Percentiles rank a stretch among this genome's conserved stretches.
phyloP scores from a whole-genome alignment of 192 early-diverging fungal species.

The Linnemannia exigua region DNA sequence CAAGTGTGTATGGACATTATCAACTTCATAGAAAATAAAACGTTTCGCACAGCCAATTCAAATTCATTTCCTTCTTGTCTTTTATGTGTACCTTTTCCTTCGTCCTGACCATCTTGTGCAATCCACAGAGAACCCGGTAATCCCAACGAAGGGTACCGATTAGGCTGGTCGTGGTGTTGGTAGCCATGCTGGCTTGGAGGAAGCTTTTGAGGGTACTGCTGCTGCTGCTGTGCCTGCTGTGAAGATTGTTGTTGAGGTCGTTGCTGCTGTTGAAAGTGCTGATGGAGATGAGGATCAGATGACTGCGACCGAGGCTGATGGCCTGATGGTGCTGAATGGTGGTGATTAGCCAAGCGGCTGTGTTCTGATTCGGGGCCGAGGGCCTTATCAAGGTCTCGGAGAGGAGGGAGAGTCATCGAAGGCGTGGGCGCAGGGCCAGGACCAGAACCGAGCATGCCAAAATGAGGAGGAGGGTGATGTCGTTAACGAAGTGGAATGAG shows the following conservation, averaged over 20 bases:
- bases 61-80: background rate
- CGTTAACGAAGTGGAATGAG: too few relatives aligned
- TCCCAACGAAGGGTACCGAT: conserved; percentile 18
- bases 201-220: conserved; percentile 2
- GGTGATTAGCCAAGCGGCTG: conserved; percentile 10
- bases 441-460: conserved; percentile 51
- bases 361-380: conserved; percentile 33
- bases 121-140: conserved; percentile 15
- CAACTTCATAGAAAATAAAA: background rate
- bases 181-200: conserved; percentile 11
- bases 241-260: background rate
- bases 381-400: conserved; percentile 37
- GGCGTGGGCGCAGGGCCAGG: conserved; percentile 52
- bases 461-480: background rate
- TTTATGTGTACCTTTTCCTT: conserved; percentile 1
- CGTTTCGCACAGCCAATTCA: background rate
- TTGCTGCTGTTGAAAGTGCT: conserved; percentile 42
- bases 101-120: background rate
- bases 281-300: conserved; percentile 48
- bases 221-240: background rate
- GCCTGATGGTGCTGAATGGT: background rate
- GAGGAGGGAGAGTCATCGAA: conserved; percentile 43
- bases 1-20: background rate
- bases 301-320: conserved; percentile 47
- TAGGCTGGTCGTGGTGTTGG: conserved; percentile 21